Percentiles rank a stretch among this genome's conserved stretches.
Evolutionary conservation across 2,329 filamentous ascomycete genomes (phyloP).

Genomic region (Arachnopeziza araneosa): DNA sequence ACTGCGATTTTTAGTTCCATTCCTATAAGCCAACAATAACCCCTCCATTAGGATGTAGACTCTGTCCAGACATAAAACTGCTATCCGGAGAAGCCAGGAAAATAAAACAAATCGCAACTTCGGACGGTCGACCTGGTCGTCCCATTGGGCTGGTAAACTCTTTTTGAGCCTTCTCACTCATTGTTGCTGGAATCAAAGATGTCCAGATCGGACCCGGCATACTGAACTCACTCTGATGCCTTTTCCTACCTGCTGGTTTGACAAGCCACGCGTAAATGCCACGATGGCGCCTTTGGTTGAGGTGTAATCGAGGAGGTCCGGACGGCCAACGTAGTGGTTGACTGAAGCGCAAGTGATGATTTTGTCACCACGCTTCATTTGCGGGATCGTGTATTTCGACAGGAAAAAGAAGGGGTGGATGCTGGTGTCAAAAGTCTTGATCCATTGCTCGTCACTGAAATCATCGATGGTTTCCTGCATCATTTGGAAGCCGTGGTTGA

Average conservation of each 20-base stretch:
- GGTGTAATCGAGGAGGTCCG: conserved; percentile 77
- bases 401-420: conserved; percentile 80
- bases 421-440: conserved; percentile 72
- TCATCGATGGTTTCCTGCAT: conserved; percentile 67
- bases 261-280: conserved; percentile 71
- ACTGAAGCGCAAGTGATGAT: conserved; percentile 86
- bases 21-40: conserved; percentile 36
- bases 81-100: conserved; percentile 74
- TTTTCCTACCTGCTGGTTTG: conserved; percentile 65
- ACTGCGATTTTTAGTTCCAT: too few species aligned
- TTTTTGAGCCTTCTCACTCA: conserved; percentile 65
- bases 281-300: conserved; percentile 74
- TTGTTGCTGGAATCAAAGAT: conserved; percentile 67
- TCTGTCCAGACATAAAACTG: conserved; percentile 68
- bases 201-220: conserved; percentile 75
- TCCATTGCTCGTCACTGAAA: conserved; percentile 52
- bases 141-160: conserved; percentile 72
- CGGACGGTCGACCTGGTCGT: conserved; percentile 70
- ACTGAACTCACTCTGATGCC: conserved; percentile 74
- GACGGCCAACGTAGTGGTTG: conserved; percentile 76
- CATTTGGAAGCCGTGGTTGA: conserved; percentile 73
- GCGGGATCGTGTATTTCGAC: conserved; percentile 68
- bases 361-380: conserved; percentile 67
- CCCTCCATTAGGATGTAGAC: conserved; percentile 59
- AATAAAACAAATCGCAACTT: conserved; percentile 77